These are phyloP conservation scores for Cydonia oblonga DNA, from an alignment of 331 rosid genomes.

Conservation along the genomic window DNA sequence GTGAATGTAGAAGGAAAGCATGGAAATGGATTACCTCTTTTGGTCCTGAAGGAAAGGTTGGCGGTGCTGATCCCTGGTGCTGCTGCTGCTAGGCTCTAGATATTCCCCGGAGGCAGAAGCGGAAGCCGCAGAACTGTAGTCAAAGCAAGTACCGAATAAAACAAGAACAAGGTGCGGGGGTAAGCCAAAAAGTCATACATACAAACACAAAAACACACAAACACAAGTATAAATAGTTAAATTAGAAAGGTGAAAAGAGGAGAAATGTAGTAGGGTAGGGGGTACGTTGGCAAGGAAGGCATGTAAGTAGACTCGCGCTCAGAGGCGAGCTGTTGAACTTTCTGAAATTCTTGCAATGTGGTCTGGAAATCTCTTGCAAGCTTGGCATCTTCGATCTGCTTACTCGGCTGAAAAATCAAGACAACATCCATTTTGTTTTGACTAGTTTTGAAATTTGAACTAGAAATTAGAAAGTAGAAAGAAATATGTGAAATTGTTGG, in stretches of 20 bases:
- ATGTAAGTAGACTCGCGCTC: conserved; percentile 57
- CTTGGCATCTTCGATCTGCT: conserved; percentile 68
- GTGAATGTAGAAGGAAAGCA: background rate
- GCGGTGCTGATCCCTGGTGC: conserved; percentile 29
- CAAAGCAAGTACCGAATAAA: background rate
- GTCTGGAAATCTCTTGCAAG: conserved; percentile 74
- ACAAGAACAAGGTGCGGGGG: background rate
- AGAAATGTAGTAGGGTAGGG: background rate
- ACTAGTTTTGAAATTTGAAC: background rate
- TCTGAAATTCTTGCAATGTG: conserved; percentile 65
- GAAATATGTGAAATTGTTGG: background rate
- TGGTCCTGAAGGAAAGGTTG: conserved; percentile 50
- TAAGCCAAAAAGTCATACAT: background rate
- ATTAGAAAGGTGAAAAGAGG: background rate
- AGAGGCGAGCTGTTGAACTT: conserved; percentile 61
- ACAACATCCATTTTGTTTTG: background rate
- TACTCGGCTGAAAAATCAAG: conserved; percentile 28
- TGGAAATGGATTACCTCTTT: conserved; percentile 26
- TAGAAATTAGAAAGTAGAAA: background rate
- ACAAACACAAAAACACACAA: conserved; percentile 14
- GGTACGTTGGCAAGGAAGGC: conserved; percentile 28
- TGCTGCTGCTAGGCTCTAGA: conserved; percentile 4
- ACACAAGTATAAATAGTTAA: background rate
- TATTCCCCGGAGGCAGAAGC: conserved; percentile 36
- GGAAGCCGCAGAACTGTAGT: conserved; percentile 3